Evolutionary conservation across 805 yeast species (phyloP).

Genomic region (Middelhovenomyces tepae): DNA sequence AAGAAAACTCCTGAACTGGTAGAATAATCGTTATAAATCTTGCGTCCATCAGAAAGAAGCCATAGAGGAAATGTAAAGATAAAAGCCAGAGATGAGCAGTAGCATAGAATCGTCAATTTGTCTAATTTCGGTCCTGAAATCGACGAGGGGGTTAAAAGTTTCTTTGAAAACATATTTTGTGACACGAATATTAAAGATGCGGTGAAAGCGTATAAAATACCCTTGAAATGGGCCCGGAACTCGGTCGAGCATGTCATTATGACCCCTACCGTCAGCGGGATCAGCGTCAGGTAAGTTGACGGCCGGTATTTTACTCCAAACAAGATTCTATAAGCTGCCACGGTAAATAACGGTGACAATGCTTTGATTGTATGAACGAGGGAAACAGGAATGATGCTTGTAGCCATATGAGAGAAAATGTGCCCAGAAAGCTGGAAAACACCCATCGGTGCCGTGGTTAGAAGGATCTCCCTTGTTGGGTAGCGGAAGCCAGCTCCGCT

Average conservation of each 20-base stretch:
- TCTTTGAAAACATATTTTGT: slow-evolving; percentile 82
- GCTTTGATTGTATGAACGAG: slow-evolving; percentile 92
- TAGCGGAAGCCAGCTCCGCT: slow-evolving; percentile 19
- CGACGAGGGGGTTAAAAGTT: slow-evolving; percentile 49
- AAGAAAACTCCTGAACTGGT: slow-evolving; percentile 5
- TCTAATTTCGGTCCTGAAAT: slow-evolving; percentile 44
- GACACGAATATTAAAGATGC: slow-evolving; percentile 72
- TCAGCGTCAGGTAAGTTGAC: slow-evolving; percentile 67
- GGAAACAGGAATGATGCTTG: slow-evolving; percentile 86
- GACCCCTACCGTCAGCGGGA: slow-evolving; percentile 78
- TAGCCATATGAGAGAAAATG: slow-evolving; percentile 85
- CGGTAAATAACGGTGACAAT: slow-evolving; percentile 82
- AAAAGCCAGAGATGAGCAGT: slow-evolving; percentile 69
- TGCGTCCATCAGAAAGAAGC: slow-evolving; percentile 46
- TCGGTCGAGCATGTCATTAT: slow-evolving; percentile 49
- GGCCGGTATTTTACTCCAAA: slow-evolving; percentile 49
- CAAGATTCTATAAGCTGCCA: slow-evolving; percentile 58
- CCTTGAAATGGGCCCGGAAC: slow-evolving; percentile 41
- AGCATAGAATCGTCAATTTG: slow-evolving; percentile 69
- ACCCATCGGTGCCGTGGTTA: slow-evolving; percentile 81
- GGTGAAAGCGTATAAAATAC: slow-evolving; percentile 57
- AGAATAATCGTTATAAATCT: slow-evolving; percentile 9
- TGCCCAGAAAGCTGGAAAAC: slow-evolving; percentile 89
- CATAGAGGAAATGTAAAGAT: slow-evolving; percentile 67
- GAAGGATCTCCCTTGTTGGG: slow-evolving; percentile 23